Percentiles rank a stretch among this genome's conserved stretches.
These are phyloP conservation scores for Cyclotella cryptica DNA, from an alignment of 108 stramenopile species.

Conservation along the genomic window DNA sequence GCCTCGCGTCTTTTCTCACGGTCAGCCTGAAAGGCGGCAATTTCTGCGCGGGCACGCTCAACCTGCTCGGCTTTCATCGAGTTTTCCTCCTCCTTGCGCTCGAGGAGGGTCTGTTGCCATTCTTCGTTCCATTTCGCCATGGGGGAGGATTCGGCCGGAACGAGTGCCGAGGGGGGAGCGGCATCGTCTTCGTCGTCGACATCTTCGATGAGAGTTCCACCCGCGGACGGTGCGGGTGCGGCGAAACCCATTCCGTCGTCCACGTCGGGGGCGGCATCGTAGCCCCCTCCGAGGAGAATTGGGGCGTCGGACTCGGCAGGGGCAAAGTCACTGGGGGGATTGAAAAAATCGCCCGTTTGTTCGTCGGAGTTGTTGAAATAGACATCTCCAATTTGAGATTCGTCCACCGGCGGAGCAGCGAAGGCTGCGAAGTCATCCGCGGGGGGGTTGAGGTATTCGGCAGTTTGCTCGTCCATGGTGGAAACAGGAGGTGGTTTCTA, in stretches of 20 bases:
- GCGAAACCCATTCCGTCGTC: constrained; percentile 8
- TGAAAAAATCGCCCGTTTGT: constrained; percentile 49
- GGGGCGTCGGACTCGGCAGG: constrained; percentile 12
- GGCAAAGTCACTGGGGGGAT: constrained; percentile 22
- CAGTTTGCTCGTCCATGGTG: no score
- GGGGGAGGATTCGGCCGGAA: constrained; percentile 52
- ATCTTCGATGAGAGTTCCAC: constrained; percentile 13
- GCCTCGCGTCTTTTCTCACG: constrained; percentile 75
- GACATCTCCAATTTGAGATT: constrained; percentile 41
- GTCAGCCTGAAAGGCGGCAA: constrained; percentile 73
- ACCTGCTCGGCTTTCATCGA: constrained; percentile 73
- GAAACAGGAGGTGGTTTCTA: no score
- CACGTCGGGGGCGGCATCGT: constrained; percentile 15
- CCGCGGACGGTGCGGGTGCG: constrained; percentile 11
- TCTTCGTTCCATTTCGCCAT: constrained; percentile 89
- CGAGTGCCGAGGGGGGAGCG: constrained; percentile 14
- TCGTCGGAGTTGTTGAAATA: constrained; percentile 40
- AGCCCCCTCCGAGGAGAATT: constrained; percentile 24
- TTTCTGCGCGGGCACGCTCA: constrained; percentile 62
- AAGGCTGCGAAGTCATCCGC: constrained; percentile 27
- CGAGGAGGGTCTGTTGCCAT: constrained; percentile 77
- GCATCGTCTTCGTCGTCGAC: constrained; percentile 44
- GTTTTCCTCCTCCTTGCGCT: constrained; percentile 87
- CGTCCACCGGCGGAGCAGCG: constrained; percentile 38
- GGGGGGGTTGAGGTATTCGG: no score